Evolutionary conservation across 768 basidiomycete genomes (phyloP).

Genomic region (Mycena filopes): DNA sequence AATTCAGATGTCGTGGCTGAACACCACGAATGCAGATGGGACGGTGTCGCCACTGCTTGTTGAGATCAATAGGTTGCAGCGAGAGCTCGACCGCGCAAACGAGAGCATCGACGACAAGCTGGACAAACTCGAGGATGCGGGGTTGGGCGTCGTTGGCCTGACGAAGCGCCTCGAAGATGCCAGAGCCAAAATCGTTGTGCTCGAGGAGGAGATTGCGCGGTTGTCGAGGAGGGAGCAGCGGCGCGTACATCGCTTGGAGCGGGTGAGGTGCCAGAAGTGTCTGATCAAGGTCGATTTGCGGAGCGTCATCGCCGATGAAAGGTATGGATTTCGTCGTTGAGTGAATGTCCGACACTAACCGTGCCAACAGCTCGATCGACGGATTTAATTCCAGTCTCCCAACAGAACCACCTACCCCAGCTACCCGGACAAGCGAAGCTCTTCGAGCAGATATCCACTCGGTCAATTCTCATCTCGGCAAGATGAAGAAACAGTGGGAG

Average conservation of each 20-base stretch:
- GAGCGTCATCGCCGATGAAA: slow-evolving; percentile 64
- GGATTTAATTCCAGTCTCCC: slow-evolving; percentile 57
- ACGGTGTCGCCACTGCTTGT: slow-evolving; percentile 70
- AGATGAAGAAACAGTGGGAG: slow-evolving; percentile 76
- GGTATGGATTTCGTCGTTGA: slow-evolving; percentile 50
- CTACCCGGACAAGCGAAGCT: slow-evolving; percentile 73
- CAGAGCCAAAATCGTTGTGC: slow-evolving; percentile 58
- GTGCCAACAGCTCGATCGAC: slow-evolving; percentile 60
- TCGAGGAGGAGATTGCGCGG: slow-evolving; percentile 78
- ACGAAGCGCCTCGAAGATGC: slow-evolving; percentile 80
- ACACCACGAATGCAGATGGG: slow-evolving; percentile 67
- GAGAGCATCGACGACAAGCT: slow-evolving; percentile 90
- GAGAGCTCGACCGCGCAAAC: slow-evolving; percentile 82
- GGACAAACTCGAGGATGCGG: slow-evolving; percentile 85
- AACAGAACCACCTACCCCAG: slow-evolving; percentile 73
- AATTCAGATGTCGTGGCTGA: slow-evolving; percentile 80
- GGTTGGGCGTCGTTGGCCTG: slow-evolving; percentile 76
- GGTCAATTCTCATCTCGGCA: slow-evolving; percentile 71
- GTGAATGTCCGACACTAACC: background rate
- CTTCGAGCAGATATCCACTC: slow-evolving; percentile 67
- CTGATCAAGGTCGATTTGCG: slow-evolving; percentile 67
- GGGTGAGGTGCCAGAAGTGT: slow-evolving; percentile 77
- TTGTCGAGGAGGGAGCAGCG: slow-evolving; percentile 77
- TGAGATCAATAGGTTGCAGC: slow-evolving; percentile 79
- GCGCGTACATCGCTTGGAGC: slow-evolving; percentile 66